Percentiles rank a stretch among this genome's conserved stretches.
These are phyloP conservation scores for Poronia punctata DNA, from an alignment of 495 filamentous ascomycete species.

Conservation along the genomic window DNA sequence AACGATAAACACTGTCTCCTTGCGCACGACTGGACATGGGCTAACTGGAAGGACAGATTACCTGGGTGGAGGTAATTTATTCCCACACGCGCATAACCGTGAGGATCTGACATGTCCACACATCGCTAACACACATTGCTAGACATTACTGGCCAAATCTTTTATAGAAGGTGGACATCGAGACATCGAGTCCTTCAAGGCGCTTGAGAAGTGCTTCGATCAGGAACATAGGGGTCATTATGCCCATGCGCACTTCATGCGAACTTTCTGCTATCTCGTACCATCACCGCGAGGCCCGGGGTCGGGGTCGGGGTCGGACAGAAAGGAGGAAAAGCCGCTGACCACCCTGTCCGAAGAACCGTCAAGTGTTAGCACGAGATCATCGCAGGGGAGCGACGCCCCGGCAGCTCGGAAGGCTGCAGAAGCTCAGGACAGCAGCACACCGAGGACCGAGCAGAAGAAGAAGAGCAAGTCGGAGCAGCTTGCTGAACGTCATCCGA, in stretches of 20 bases:
- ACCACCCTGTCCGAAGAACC: constrained; percentile 20
- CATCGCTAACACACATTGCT: too few species aligned
- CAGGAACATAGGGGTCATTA: constrained; percentile 57
- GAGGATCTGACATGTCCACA: constrained; percentile 32
- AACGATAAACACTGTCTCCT: constrained; percentile 10
- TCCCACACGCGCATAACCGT: not conserved
- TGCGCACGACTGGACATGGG: constrained; percentile 1
- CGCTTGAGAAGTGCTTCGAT: constrained; percentile 55
- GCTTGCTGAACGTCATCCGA: constrained; percentile 26
- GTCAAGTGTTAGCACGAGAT: constrained; percentile 14
- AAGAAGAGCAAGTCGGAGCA: constrained; percentile 29
- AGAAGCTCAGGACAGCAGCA: constrained; percentile 23
- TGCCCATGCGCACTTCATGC: constrained; percentile 61
- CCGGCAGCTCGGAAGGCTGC: constrained; percentile 10
- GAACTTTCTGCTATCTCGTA: constrained; percentile 55
- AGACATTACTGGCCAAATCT: constrained; percentile 56
- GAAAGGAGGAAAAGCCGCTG: constrained; percentile 27
- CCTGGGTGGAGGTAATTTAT: constrained; percentile 29
- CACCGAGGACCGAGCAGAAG: constrained; percentile 33
- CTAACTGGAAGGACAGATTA: constrained; percentile 22
- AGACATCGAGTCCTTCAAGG: constrained; percentile 63
- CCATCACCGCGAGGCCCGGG: constrained; percentile 35
- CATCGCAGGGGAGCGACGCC: constrained; percentile 11
- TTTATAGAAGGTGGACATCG: constrained; percentile 61
- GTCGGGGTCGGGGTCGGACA: constrained; percentile 34